These are phyloP conservation scores for Ceriops decandra DNA, from an alignment of 345 rosid genomes.

Conservation along the genomic window DNA sequence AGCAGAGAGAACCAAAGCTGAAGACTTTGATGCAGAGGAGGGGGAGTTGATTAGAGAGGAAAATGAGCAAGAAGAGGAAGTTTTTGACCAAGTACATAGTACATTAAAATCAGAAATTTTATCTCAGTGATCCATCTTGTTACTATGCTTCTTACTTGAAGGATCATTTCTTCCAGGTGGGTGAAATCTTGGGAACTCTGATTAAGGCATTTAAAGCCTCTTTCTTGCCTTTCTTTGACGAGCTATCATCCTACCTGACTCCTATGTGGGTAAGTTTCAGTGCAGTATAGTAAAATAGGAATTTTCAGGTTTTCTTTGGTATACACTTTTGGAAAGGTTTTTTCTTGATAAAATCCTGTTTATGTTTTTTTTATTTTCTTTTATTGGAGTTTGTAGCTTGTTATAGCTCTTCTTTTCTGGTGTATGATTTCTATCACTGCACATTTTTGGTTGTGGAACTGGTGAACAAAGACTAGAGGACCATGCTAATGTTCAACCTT, in stretches of 20 bases:
- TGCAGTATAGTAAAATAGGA: neutral
- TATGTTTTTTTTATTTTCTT: no score
- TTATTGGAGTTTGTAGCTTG: neutral
- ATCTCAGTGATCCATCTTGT: neutral
- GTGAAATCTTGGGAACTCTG: constrained; percentile 97
- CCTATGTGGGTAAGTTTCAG: constrained; percentile 97
- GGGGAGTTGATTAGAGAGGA: constrained; percentile 95
- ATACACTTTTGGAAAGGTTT: no score
- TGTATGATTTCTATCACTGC: neutral
- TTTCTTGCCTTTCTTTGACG: constrained; percentile 93
- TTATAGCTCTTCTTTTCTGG: neutral
- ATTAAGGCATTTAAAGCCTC: constrained; percentile 88
- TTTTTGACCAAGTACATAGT: constrained; percentile 92
- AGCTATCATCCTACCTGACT: constrained; percentile 84
- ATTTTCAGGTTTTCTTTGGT: neutral
- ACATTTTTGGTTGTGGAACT: neutral
- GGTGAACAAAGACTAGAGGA: no score
- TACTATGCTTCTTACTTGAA: constrained; percentile 5
- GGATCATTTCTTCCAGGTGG: constrained; percentile 52
- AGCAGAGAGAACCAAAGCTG: constrained; percentile 90
- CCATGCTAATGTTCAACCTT: no score
- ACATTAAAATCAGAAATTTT: neutral
- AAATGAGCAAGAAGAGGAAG: constrained; percentile 99
- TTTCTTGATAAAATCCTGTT: no score
- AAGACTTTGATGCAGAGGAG: constrained; percentile 99